Evolutionary conservation across 257 asterid genomes (phyloP), one percentile per base, ranked within the genome.

Genomic region (Solanum appendiculatum): DNA sequence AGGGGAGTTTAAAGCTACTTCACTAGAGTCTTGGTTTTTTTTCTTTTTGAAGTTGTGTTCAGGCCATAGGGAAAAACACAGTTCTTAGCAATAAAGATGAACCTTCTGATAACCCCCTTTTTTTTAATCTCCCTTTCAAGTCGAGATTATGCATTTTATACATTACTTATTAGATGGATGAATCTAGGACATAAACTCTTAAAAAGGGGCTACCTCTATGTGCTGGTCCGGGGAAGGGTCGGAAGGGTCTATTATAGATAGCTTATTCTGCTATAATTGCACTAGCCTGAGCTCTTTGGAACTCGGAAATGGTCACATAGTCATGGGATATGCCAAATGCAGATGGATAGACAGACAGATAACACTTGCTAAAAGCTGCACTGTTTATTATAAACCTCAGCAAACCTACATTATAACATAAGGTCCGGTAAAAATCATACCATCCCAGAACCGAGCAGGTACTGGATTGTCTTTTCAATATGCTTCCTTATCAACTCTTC

Each of bases 401-500:
- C 36, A 34, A 34, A 34, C 36, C 36, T 69, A 69, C 16, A 6
- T 31, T 78, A 60, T 34, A 46, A 23, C 23, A 34, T 56, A 87
- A 87, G 56, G 5, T 31, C 36, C 48, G 31, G 21, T 34, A 37
- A 81, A 7, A 39, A 87, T 87, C 90, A 87, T 85, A 90, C 92
- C 92, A 90, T 90, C n/a, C 92, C 91, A 21, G 93, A 91, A 82
- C 93, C 96, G n/a, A 95, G 94, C 31, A 94, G 90, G 89, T 94
- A 93, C 23, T 93, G 95, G n/a, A 74, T 90, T 1, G 97, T 94
- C 80, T 86, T 93, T 69, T 94, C 95, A 36, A 93, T 90, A 87
- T 91, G 94, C 92, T 60, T 90, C 95, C 93, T 14, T 94, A 90
- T 94, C 97, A 14, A 94, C 95, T 39, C 97, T 92, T 25, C 95